Base-by-base conservation (phyloP, 495 filamentous ascomycete genomes). In the Xylaria intraflava region DNA sequence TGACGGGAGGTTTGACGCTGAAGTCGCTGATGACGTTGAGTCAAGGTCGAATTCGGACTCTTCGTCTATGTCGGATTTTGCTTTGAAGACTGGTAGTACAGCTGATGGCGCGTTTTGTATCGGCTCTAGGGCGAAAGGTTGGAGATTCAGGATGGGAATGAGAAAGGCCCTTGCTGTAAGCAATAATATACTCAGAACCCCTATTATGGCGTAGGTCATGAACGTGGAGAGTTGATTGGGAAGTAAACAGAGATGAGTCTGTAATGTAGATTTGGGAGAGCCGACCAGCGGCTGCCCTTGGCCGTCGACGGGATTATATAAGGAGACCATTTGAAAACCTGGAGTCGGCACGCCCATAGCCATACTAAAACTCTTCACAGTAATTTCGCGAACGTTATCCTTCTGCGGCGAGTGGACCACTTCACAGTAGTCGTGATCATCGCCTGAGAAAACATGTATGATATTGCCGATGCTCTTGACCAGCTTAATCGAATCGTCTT, bases 401-500 rank as follows among this genome's bases (percentile, higher is more conserved):
- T 80, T 77, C 16, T 78, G 69, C 9, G 75, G 80, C 53, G 83
- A 77, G 65, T 99, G 94, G 1, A 79, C 70, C 22, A 97, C 69
- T 50, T 96, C 90, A 69, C 94, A 99, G 71, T 97, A 95, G 68
- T 99, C 94, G 69, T 99, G 94, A 67, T 99, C 94, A 61, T 99
- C 94, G 1, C 94, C 94, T 1, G 90, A 95, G 65, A 96, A 97
- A 36, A 89, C 84, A 46, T 90, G 83, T 30, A 75, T 68, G 16
- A 95, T 83, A 43, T 89, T 83, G 17, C 89, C 88, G 26, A 89
- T 76, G 45, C 82, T 83, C 19, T 84, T 77, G 23, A 95, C 69
- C 12, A 96, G 64, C 29, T 83, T 79, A 14, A 81, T 75, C 3
- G 91, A 92, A 50, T 95, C 80, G 5, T 81, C 71, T 33, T 80